Evolutionary conservation across 2,329 filamentous ascomycete genomes (phyloP).

Genomic region (Pleomassaria siparia): DNA sequence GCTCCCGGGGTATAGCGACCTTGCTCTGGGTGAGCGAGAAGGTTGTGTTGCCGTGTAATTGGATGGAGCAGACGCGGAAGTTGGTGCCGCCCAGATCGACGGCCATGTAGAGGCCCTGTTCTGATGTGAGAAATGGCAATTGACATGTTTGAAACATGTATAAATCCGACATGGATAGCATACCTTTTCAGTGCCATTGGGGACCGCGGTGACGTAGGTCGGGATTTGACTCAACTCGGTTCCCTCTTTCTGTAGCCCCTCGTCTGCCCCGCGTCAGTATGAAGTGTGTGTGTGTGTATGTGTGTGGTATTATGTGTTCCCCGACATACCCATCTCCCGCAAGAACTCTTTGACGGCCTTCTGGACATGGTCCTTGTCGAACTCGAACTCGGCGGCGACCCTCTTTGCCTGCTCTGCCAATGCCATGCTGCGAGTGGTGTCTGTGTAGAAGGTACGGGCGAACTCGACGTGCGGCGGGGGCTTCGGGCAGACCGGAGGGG

Average conservation of each 20-base stretch:
- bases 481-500: slow-evolving; percentile 29
- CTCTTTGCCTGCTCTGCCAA: slow-evolving; percentile 72
- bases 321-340: slow-evolving; percentile 69
- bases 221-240: slow-evolving; percentile 93
- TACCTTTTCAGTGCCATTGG: slow-evolving; percentile 97
- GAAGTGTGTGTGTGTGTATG: slow-evolving; percentile 15
- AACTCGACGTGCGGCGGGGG: slow-evolving; percentile 29
- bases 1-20: slow-evolving; percentile 81
- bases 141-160: slow-evolving; percentile 62
- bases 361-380: slow-evolving; percentile 75
- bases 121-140: slow-evolving; percentile 92
- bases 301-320: slow-evolving; percentile 3
- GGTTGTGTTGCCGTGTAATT: slow-evolving; percentile 89
- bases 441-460: slow-evolving; percentile 38
- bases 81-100: slow-evolving; percentile 98
- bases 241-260: slow-evolving; percentile 76
- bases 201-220: slow-evolving; percentile 92
- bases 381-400: slow-evolving; percentile 84
- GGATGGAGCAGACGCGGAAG: slow-evolving; percentile 94
- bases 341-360: slow-evolving; percentile 83
- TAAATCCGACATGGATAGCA: slow-evolving; percentile 23
- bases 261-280: slow-evolving; percentile 56
- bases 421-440: slow-evolving; percentile 49
- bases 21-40: slow-evolving; percentile 94
- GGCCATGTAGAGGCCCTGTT: slow-evolving; percentile 89